Base-by-base conservation (phyloP, 2,329 filamentous ascomycete species). In the Hypoxylon sp. region DNA sequence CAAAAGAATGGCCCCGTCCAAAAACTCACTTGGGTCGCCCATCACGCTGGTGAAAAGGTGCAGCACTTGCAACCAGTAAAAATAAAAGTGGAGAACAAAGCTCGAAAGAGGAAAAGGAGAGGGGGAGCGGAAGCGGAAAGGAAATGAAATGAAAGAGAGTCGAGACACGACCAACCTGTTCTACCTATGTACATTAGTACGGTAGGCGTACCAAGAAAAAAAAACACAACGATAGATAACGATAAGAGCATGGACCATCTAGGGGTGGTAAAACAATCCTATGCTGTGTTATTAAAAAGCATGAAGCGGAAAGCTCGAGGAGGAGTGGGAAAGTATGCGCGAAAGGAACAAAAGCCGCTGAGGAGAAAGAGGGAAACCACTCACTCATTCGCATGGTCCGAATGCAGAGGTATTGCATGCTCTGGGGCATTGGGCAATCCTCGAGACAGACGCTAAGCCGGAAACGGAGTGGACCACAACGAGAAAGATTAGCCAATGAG, bases 341-440 rank as follows among this genome's bases (percentile, higher is more conserved):
- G 61, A 59, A 57, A 61, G 39, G 46, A 47, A 35, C 39, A 66
- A 55, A 37, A 62, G 55, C 46, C 35, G 33, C 31, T 59, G 55
- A 59, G 65, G 61, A 57, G 48, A 64, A 63, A 65, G 44, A 64
- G 63, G 47, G 66, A 67, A 69, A 65, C 68, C 63, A 69, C 71
- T 67, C 63, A 71, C 66, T 66, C 63, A 69, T 69, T 67, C 63
- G 69, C 66, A 60, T 58, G 54, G 61, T 62, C 47, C 60, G 57
- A 59, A 58, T 63, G 65, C 60, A 6, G 6, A 31, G 29, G 29
- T 31, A 66, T 58, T 66, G 65, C 68, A 55, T 62, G 42, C 39
- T 31, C 54, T 50, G 50, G 37, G 33, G 58, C 39, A 68, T 63
- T 66, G 62, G 55, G 51, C 65, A 71, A 66, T 67, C 53, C 66